Conservation (phyloP, 768 basidiomycete genomes). For the Termitomyces sp. region DNA sequence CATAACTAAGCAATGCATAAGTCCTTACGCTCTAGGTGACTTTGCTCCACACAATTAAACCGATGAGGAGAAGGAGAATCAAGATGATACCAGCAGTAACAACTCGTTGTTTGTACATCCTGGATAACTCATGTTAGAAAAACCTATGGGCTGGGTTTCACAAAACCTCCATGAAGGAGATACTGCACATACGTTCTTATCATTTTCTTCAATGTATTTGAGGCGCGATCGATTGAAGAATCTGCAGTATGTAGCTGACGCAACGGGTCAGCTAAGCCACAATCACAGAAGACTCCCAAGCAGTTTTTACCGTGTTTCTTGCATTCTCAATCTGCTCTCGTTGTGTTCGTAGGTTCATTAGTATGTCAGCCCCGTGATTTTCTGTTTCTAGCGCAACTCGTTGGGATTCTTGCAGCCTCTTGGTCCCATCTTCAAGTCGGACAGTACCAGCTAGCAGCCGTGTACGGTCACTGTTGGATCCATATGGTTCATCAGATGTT, state of each 20-base stretch:
- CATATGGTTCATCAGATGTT: constrained; percentile 79
- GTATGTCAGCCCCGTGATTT: constrained; percentile 89
- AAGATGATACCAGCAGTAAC: constrained; percentile 83
- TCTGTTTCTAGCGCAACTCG: constrained; percentile 95
- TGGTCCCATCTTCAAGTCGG: constrained; percentile 77
- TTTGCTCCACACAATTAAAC: constrained; percentile 78
- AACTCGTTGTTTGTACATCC: constrained; percentile 96
- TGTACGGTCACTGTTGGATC: constrained; percentile 62
- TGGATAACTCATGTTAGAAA: constrained; percentile 47
- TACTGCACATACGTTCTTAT: constrained; percentile 69
- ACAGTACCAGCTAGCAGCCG: constrained; percentile 75
- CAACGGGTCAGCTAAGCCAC: neutral
- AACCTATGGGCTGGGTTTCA: constrained; percentile 23
- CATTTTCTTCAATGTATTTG: constrained; percentile 92
- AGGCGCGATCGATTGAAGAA: constrained; percentile 83
- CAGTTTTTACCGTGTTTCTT: constrained; percentile 68
- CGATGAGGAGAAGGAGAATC: constrained; percentile 80
- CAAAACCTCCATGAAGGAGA: constrained; percentile 9
- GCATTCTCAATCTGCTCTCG: constrained; percentile 94
- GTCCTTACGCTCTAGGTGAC: neutral
- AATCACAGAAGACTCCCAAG: neutral
- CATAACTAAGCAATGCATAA: neutral
- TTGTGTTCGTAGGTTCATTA: constrained; percentile 79
- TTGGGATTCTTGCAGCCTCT: constrained; percentile 84
- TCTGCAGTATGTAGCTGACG: constrained; percentile 80